These are phyloP conservation scores for Pleurotus tuoliensis DNA, from an alignment of 768 basidiomycete genomes.

Conservation along the genomic window DNA sequence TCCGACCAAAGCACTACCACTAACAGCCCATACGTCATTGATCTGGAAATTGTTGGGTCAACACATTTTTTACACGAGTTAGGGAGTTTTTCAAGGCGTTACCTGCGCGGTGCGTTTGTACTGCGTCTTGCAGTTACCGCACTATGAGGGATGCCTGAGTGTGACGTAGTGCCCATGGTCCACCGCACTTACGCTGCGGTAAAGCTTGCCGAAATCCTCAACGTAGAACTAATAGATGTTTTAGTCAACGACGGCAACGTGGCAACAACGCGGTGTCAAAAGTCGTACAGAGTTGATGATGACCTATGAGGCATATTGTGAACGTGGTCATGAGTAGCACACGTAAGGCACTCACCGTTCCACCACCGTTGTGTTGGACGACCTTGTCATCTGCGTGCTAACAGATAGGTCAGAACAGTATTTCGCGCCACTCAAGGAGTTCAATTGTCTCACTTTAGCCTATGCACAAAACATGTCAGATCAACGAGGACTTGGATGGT, in stretches of 20 bases:
- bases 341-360: constrained; percentile 14
- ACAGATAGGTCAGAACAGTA: too few relatives aligned
- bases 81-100: background rate
- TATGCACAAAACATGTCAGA: constrained; percentile 5
- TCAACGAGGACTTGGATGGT: background rate
- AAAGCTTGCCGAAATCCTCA: constrained; percentile 36
- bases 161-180: background rate
- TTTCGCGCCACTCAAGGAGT: too few relatives aligned
- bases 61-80: too few relatives aligned
- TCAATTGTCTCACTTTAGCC: constrained; percentile 20
- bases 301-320: constrained; percentile 14
- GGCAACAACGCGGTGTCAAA: background rate
- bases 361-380: constrained; percentile 35
- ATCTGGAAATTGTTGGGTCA: constrained; percentile 11
- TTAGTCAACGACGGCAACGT: background rate
- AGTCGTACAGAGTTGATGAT: constrained; percentile 30
- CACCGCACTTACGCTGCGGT: constrained; percentile 24
- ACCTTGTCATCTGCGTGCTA: constrained; percentile 32
- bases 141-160: constrained; percentile 14
- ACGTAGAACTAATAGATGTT: constrained; percentile 28
- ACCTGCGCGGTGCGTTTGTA: constrained; percentile 22
- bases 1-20: constrained; percentile 24
- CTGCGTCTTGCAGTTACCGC: constrained; percentile 29
- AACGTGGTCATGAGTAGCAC: too few relatives aligned
- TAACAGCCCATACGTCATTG: constrained; percentile 31